Evolutionary conservation across 345 rosid genomes (phyloP).

Genomic region (Leavenworthia alabamica): DNA sequence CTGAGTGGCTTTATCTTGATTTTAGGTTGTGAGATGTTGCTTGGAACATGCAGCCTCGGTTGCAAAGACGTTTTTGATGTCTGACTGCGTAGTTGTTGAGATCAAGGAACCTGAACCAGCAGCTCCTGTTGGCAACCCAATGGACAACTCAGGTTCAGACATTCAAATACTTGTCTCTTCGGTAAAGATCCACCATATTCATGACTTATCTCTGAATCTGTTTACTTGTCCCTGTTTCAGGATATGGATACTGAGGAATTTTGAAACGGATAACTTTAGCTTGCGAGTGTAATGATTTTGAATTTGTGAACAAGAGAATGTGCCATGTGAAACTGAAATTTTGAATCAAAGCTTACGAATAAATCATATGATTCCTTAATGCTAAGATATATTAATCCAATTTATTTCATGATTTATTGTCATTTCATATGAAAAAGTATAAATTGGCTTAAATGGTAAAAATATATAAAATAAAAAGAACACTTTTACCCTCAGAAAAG

Average conservation of each 20-base stretch:
- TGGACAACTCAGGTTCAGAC: slow-evolving; percentile 87
- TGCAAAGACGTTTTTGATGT: slow-evolving; percentile 98
- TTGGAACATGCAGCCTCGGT: slow-evolving; percentile 95
- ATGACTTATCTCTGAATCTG: slow-evolving; percentile 4
- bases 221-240: slow-evolving; percentile 22
- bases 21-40: slow-evolving; percentile 98
- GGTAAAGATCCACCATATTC: neutral
- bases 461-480: neutral
- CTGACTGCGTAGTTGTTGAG: slow-evolving; percentile 95
- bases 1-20: neutral
- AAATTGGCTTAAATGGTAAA: neutral
- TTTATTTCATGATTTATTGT: neutral
- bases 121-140: slow-evolving; percentile 65
- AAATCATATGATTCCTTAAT: slow-evolving; percentile 19
- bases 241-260: slow-evolving; percentile 38
- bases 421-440: neutral
- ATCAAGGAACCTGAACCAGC: slow-evolving; percentile 90
- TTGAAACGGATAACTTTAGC: slow-evolving; percentile 2
- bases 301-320: slow-evolving; percentile 29
- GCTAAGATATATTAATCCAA: neutral
- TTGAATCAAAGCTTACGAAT: slow-evolving; percentile 16
- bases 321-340: slow-evolving; percentile 20
- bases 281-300: slow-evolving; percentile 27
- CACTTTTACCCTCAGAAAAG: neutral
- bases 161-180: neutral